Conservation (phyloP, 2,329 filamentous ascomycete genomes). For the Xenoacremonium recifei region DNA sequence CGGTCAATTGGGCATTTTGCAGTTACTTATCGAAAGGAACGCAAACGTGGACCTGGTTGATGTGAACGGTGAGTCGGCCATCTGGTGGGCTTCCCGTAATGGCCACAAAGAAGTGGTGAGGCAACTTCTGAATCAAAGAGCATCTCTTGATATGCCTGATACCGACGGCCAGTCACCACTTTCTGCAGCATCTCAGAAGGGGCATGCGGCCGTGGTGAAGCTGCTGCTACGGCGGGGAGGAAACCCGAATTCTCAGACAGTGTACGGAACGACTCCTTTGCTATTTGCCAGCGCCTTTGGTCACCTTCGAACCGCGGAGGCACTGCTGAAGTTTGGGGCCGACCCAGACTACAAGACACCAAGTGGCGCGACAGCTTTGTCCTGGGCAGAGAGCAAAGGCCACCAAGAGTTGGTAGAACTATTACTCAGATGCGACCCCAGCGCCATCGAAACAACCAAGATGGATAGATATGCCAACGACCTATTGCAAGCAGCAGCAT, state of each 20-base stretch:
- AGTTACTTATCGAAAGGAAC: conserved; percentile 1
- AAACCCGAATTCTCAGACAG: conserved; percentile 1
- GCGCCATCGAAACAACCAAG: background rate
- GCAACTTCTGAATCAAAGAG: background rate
- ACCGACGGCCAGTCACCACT: background rate
- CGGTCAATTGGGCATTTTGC: background rate
- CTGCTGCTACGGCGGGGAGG: conserved; percentile 1
- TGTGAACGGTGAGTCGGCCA: conserved; percentile 4
- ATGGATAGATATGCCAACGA: background rate
- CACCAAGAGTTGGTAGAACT: too few relatives aligned
- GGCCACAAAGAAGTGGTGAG: conserved; percentile 1
- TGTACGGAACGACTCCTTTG: conserved; percentile 3
- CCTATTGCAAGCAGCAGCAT: background rate
- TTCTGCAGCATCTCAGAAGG: background rate
- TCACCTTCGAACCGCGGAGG: background rate
- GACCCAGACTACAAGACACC: background rate
- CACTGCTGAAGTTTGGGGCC: background rate
- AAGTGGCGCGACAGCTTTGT: too few relatives aligned
- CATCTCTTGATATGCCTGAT: background rate
- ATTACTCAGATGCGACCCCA: too few relatives aligned
- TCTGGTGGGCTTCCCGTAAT: conserved; percentile 8
- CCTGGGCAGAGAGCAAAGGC: background rate
- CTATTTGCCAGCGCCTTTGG: background rate
- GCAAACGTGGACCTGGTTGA: conserved; percentile 1
- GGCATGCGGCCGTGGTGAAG: background rate